Conservation (phyloP, 1,284 basidiomycete species). For the Cryptococcus sp. region DNA sequence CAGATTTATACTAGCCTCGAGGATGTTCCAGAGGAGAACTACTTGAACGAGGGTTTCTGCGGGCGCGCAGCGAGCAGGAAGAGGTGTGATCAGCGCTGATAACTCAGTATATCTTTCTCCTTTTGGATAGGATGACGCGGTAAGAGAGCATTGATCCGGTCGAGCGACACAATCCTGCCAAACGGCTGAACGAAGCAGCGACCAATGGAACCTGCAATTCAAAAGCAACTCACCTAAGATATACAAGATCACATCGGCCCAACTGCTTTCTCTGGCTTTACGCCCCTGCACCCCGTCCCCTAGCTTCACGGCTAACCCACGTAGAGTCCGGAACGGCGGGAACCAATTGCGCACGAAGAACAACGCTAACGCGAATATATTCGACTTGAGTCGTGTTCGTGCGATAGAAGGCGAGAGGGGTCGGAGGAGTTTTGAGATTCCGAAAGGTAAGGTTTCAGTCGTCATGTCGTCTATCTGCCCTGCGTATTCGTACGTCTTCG, state of each 20-base stretch:
- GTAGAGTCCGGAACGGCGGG: conserved; percentile 36
- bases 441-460: conserved; percentile 5
- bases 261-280: conserved; percentile 1
- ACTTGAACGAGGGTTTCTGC: conserved; percentile 30
- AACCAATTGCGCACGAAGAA: conserved; percentile 27
- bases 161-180: no score
- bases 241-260: conserved; percentile 14
- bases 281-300: conserved; percentile 21
- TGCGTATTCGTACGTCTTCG: no score
- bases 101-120: conserved; percentile 4
- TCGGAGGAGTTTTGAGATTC: conserved; percentile 16
- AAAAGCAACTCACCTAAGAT: conserved; percentile 15
- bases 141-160: background rate
- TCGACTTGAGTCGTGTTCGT: conserved; percentile 39
- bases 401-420: conserved; percentile 32
- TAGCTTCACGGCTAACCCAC: conserved; percentile 23
- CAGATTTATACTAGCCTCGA: conserved; percentile 36
- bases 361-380: conserved; percentile 39
- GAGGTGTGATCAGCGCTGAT: background rate
- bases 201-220: background rate
- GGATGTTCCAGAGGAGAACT: conserved; percentile 33
- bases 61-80: no score
- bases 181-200: background rate
- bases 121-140: background rate
- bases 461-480: no score